phyloP scores from a whole-genome alignment of 495 filamentous ascomycete genomes.

The Penicillium verhagenii region DNA sequence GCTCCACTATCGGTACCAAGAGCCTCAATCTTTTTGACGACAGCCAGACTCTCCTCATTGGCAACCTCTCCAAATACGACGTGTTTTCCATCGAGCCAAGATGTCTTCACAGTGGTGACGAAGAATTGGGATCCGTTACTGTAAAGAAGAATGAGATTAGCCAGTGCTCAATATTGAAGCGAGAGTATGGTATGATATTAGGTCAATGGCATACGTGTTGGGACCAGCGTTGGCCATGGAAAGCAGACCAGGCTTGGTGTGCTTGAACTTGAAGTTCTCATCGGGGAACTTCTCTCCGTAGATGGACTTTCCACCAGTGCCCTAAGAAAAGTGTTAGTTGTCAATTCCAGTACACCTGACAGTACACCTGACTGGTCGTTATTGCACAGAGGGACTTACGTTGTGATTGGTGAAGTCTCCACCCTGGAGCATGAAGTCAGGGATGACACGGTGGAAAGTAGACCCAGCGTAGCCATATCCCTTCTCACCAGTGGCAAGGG shows the following conservation, averaged over 20 bases:
- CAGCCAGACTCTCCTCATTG: not conserved
- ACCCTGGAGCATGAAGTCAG: conserved; percentile 75
- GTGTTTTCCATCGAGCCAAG: conserved; percentile 83
- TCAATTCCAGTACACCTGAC: no score
- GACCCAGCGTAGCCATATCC: conserved; percentile 80
- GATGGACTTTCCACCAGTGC: conserved; percentile 91
- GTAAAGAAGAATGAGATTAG: conserved; percentile 15
- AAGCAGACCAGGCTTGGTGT: conserved; percentile 76
- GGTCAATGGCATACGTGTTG: conserved; percentile 11
- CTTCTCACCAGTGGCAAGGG: conserved; percentile 85
- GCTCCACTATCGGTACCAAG: not conserved
- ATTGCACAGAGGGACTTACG: conserved; percentile 40
- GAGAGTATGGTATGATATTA: not conserved
- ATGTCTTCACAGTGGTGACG: conserved; percentile 63
- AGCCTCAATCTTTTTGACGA: not conserved
- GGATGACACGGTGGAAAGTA: conserved; percentile 85
- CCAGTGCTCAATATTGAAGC: not conserved
- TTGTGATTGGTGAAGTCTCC: conserved; percentile 60
- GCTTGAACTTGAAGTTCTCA: conserved; percentile 79
- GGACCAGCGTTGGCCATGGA: conserved; percentile 92
- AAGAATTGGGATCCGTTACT: conserved; percentile 88
- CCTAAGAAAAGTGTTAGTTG: conserved; percentile 19
- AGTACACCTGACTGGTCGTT: not conserved
- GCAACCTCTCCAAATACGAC: conserved; percentile 72
- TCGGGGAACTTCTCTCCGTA: conserved; percentile 89